Base-by-base conservation (phyloP, 2,329 filamentous ascomycete species). In the Penicillium sp. region DNA sequence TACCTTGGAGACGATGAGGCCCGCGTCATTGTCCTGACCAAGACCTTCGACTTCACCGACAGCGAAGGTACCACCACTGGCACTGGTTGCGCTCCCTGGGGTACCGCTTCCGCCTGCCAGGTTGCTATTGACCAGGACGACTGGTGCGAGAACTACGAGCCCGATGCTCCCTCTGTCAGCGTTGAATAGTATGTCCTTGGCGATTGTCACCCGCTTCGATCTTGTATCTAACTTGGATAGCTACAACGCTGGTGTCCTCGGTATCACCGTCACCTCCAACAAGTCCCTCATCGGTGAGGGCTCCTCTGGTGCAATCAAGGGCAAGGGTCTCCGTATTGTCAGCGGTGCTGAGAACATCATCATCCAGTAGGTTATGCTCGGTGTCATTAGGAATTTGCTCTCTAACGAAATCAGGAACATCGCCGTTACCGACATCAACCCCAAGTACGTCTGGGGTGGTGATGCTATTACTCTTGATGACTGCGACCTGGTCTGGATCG, bases 401-500 rank as follows among this genome's bases (percentile, higher is more conserved):
- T n/a, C n/a, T n/a, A n/a, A n/a, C n/a, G n/a, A n/a, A n/a, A n/a
- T n/a, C 26, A 48, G 46, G 13, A 53, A 53, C 15, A 53, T 53
- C 3, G 38, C 43, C 19, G 44, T 53, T 28, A 50, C 51, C 2
- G 51, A 53, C 34, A 43, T 53, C 28, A 53, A 53, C 29, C 28
- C 47, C 3, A 9, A 44, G 29, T 53, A 50, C 37, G 47, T 53
- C n/a, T 53, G 51, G 51, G 51, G 51, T 22, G 51, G 51, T 34
- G 51, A 53, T 22, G 51, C 51, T 1, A 53, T 53, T 22, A 50
- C 48, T 24, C 10, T 53, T n/a, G 26, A 53, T 19, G 3, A 45
- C 4, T 40, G 34, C 3, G 47, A 53, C 41, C 17, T 40, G 3
- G 17, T 53, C 33, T 53, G 51, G 51, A 26, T 53, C 29, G 51